phyloP scores from a whole-genome alignment of 2,329 filamentous ascomycete species.

The Xylariaceae sp. region DNA sequence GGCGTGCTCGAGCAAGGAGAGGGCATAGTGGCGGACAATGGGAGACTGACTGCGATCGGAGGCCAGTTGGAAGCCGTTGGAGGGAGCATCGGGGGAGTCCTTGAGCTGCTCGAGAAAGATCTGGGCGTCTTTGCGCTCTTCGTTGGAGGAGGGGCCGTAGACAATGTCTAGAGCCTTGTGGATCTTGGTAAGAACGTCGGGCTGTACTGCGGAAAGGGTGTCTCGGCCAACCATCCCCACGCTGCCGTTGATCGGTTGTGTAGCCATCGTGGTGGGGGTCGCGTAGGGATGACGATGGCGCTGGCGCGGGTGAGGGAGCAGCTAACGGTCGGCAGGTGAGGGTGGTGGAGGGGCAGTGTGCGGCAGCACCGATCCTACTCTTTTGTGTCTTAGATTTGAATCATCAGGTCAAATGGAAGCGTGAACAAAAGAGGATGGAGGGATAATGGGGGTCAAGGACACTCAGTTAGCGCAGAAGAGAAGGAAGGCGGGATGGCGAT shows the following conservation, averaged over 20 bases:
- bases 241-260: slow-evolving; percentile 27
- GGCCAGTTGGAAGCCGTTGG: slow-evolving; percentile 81
- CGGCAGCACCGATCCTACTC: slow-evolving; percentile 22
- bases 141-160: slow-evolving; percentile 80
- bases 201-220: slow-evolving; percentile 35
- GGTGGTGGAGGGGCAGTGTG: slow-evolving; percentile 27
- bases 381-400: slow-evolving; percentile 25
- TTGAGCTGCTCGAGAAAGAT: slow-evolving; percentile 85
- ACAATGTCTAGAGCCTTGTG: slow-evolving; percentile 84
- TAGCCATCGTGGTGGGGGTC: slow-evolving; percentile 23
- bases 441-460: neutral
- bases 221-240: slow-evolving; percentile 34
- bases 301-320: slow-evolving; percentile 5
- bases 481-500: neutral
- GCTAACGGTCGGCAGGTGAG: slow-evolving; percentile 20
- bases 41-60: slow-evolving; percentile 71
- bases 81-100: slow-evolving; percentile 71
- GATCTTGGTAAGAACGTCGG: slow-evolving; percentile 62
- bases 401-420: slow-evolving; percentile 23
- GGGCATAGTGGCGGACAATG: slow-evolving; percentile 87
- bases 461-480: neutral
- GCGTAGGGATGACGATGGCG: slow-evolving; percentile 3
- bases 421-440: slow-evolving; percentile 2
- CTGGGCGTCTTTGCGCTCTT: slow-evolving; percentile 78
- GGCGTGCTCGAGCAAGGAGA: slow-evolving; percentile 86